Evolutionary conservation across 352 stramenopile species (phyloP), one percentile per base, ranked within the genome.

Genomic region (Phytophthora cryptogea): DNA sequence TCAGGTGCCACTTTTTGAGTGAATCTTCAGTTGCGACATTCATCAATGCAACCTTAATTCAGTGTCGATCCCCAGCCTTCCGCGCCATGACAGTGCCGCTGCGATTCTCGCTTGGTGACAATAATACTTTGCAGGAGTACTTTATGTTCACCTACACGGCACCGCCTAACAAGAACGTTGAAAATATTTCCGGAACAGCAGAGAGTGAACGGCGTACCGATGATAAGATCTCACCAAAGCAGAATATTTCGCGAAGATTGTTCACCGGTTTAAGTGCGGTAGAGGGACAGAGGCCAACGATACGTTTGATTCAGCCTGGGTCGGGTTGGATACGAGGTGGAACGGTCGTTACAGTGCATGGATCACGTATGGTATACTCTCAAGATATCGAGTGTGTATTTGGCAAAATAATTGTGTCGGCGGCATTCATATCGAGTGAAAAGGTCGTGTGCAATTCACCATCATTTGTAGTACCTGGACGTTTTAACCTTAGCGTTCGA

Each of bases 31-130:
- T 14, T 14, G 62, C 47, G 11, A 66, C 37, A 10, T 77, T 70
- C 51, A 61, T 84, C 9, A 83, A 84, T 16, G 26, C 58, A 5
- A 76, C 69, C 3, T 53, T 81, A 30, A 47, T 83, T 23, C 72
- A 47, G 8, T 86, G 74, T 35, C 66, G 54, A 27, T 68, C 70
- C 1, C 72, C 77, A 8, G 46, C 59, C n/a, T 66, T 65, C 52
- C 42, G 30, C 5, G 41, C 67, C 13, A 64, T 62, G 20, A 59
- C 49, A 26, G 37, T 76, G n/a, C 54, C 66, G 11, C 26, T 84
- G 23, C 36, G 53, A 16, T 49, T 84, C 9, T 65, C 58, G 1
- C 55, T 82, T 31, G 66, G 75, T 37, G 43, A 58, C 10, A 27
- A 59, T 0, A 68, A 58, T 16, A 27, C 59, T 16, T 10, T 74